phyloP scores from a whole-genome alignment of 176 grass and related monocot species.

The Ananas comosus region DNA sequence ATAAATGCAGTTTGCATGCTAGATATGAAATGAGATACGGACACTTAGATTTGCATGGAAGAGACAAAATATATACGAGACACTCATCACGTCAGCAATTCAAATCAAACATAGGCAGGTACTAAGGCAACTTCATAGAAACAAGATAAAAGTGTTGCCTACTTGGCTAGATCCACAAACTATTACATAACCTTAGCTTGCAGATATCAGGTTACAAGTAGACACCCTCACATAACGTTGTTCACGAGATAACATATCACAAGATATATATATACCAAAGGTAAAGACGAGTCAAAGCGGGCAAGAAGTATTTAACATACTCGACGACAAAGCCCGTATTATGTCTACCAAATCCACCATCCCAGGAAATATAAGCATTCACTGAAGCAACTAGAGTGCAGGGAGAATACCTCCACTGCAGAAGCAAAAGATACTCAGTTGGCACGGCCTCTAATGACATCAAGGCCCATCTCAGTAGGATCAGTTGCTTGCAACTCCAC shows the following conservation, averaged over 20 bases:
- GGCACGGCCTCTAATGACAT: slow-evolving; percentile 25
- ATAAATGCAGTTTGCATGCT: too few species aligned
- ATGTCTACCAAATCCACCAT: neutral
- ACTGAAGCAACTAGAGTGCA: neutral
- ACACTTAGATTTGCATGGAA: too few species aligned
- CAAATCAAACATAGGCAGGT: too few species aligned
- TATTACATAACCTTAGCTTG: neutral
- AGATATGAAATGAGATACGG: too few species aligned
- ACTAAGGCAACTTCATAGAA: too few species aligned
- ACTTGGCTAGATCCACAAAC: neutral
- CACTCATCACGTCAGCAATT: too few species aligned
- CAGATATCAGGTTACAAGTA: neutral
- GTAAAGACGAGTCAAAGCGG: too few species aligned
- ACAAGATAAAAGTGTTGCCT: too few species aligned
- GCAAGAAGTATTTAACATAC: neutral
- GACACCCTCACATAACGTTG: neutral
- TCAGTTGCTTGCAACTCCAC: slow-evolving; percentile 33
- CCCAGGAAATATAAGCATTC: neutral
- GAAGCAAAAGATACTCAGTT: slow-evolving; percentile 6
- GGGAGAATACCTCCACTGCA: neutral
- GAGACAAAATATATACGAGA: too few species aligned
- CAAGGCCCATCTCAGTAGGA: slow-evolving; percentile 28
- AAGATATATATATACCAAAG: neutral
- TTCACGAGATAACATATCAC: neutral
- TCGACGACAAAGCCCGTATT: neutral